Evolutionary conservation across 805 yeast species (phyloP), one percentile per base, ranked within the genome.

Genomic region (Saccharomyces paradoxus): DNA sequence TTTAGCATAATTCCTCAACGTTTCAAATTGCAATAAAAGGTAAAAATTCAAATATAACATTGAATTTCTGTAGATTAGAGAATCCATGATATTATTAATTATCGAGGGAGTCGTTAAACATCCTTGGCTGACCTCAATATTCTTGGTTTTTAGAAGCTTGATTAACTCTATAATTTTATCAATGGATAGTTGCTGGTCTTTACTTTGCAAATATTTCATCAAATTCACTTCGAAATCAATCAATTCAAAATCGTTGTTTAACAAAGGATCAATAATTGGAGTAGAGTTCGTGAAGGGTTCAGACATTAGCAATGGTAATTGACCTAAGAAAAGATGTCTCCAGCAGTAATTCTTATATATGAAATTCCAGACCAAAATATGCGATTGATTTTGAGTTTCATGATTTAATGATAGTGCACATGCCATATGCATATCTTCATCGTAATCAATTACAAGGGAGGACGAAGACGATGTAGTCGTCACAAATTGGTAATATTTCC

Each of bases 351-450:
- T 64, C 53, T 62, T 66, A 41, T 56, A 61, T 29, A 65, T 66
- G 41, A 62, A 64, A 50, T 67, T 66, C 70, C 70, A 67, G 21
- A 63, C 48, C 26, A 57, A 32, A 31, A 64, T 62, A 24, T 48
- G 47, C 17, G 54, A 37, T 27, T 61, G 61, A 52, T 65, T 56
- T 27, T 60, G 59, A n/a, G 58, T 56, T 51, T 67, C 71, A 48
- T 62, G 63, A 44, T 67, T 66, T 48, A 67, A 50, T 3, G 69
- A 60, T 26, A 61, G 53, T 24, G 59, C 56, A 17, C 64, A 50
- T n/a, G 68, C 68, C 47, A 62, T 49, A 50, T 64, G 64, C 22
- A 67, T 58, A 52, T 67, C 71, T 56, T 65, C 69, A 52, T 66
- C 67, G 28, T 56, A 60, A 53, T 63, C 66, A 46, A 60, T 52